Percentiles rank a stretch among this genome's conserved stretches.
These are phyloP conservation scores for Trypanosoma conorhini DNA, from an alignment of 208 protist genomes.

Conservation along the genomic window DNA sequence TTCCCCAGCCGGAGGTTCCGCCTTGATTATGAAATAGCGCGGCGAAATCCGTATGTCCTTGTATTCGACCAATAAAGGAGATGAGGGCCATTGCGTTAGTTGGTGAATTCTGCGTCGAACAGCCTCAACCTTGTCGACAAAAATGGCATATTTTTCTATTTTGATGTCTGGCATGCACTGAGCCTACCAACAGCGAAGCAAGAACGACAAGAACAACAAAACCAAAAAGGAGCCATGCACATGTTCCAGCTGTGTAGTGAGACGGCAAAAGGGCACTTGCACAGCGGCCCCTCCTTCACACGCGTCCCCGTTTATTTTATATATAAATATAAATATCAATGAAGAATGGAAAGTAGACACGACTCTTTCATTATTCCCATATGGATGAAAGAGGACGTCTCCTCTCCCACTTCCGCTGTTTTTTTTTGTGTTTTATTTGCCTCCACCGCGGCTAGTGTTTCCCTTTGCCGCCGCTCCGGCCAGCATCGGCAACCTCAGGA, in stretches of 20 bases:
- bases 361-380: not conserved
- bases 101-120: constrained; percentile 23
- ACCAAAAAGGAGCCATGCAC: constrained; percentile 15
- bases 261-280: not conserved
- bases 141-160: constrained; percentile 42
- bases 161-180: constrained; percentile 29
- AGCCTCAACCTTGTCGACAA: constrained; percentile 33
- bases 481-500: constrained; percentile 17
- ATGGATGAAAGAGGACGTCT: not conserved
- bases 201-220: constrained; percentile 4
- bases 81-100: constrained; percentile 1
- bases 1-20: not conserved
- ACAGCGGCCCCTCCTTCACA: not conserved
- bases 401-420: not conserved
- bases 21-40: constrained; percentile 39
- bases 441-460: not conserved
- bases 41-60: constrained; percentile 38
- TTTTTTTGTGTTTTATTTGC: not conserved
- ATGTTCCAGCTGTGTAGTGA: not conserved
- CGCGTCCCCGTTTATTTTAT: not conserved
- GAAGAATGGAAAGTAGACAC: not conserved
- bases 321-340: too few species aligned
- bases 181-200: not conserved
- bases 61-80: constrained; percentile 31
- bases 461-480: constrained; percentile 7